Conservation (phyloP, 495 filamentous ascomycete species). For the Aspergillus ellipticus region DNA sequence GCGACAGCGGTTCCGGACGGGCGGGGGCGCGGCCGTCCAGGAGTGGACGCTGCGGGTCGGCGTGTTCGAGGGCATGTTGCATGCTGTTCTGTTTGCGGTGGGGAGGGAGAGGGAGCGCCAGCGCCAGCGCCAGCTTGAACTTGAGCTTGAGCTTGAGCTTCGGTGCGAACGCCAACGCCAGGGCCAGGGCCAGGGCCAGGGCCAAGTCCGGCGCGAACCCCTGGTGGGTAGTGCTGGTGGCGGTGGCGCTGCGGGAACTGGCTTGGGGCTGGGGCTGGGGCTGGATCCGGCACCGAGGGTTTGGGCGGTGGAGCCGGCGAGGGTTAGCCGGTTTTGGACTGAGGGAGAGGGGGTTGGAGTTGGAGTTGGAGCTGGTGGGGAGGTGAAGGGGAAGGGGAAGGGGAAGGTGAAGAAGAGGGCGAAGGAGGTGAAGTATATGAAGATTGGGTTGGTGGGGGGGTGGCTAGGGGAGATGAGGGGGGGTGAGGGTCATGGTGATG, state of each 20-base stretch:
- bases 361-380: neutral
- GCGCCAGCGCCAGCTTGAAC: too few relatives aligned
- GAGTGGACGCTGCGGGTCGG: slow-evolving; percentile 94
- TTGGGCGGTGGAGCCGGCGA: slow-evolving; percentile 36
- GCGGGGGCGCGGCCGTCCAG: slow-evolving; percentile 57
- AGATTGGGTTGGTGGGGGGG: slow-evolving; percentile 58
- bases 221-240: too few relatives aligned
- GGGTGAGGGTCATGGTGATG: neutral
- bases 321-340: slow-evolving; percentile 37
- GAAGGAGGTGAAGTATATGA: slow-evolving; percentile 53
- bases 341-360: neutral
- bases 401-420: slow-evolving; percentile 24
- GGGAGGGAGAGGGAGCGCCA: slow-evolving; percentile 29
- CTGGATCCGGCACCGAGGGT: slow-evolving; percentile 24
- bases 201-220: too few relatives aligned
- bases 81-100: slow-evolving; percentile 66
- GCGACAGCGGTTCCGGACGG: slow-evolving; percentile 79
- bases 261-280: slow-evolving; percentile 24
- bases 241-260: neutral
- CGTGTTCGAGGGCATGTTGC: slow-evolving; percentile 83
- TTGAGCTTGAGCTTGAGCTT: too few relatives aligned
- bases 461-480: slow-evolving; percentile 39
- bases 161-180: too few relatives aligned
- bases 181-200: too few relatives aligned
- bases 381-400: slow-evolving; percentile 13